Evolutionary conservation across 306 rosid species (phyloP).

Genomic region (Urtica urens): DNA sequence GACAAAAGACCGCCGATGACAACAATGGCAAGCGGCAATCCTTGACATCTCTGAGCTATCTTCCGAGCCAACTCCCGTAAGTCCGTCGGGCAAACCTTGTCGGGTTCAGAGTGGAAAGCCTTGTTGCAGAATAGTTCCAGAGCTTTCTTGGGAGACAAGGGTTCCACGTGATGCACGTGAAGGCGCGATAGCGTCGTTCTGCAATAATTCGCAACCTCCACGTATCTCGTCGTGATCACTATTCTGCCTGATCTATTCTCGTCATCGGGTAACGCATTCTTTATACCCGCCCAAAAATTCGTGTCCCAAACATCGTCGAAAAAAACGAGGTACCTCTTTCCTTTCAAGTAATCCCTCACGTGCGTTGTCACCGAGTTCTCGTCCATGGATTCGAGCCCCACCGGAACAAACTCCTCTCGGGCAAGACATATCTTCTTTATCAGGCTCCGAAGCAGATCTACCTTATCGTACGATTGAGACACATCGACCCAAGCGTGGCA

Average conservation of each 20-base stretch:
- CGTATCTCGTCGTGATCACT: slow-evolving; percentile 21
- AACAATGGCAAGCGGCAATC: slow-evolving; percentile 11
- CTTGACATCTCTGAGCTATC: slow-evolving; percentile 19
- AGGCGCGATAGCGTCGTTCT: slow-evolving; percentile 8
- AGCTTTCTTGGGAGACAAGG: slow-evolving; percentile 4
- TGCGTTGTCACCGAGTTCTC: background rate
- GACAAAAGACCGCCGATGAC: slow-evolving; percentile 17
- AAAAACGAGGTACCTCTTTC: slow-evolving; percentile 17
- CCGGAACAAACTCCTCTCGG: slow-evolving; percentile 7
- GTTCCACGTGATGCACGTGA: slow-evolving; percentile 12
- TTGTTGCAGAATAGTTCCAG: slow-evolving; percentile 24
- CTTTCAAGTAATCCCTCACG: background rate
- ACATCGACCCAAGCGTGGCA: slow-evolving; percentile 3
- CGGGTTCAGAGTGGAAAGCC: slow-evolving; percentile 10
- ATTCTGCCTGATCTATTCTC: slow-evolving; percentile 10
- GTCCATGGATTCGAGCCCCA: slow-evolving; percentile 1
- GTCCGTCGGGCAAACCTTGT: slow-evolving; percentile 3
- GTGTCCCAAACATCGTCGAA: slow-evolving; percentile 33
- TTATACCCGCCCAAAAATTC: slow-evolving; percentile 14
- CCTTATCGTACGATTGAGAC: slow-evolving; percentile 2
- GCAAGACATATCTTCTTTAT: slow-evolving; percentile 17
- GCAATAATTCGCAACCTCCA: slow-evolving; percentile 14
- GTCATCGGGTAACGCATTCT: slow-evolving; percentile 13
- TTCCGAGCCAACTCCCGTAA: slow-evolving; percentile 12
- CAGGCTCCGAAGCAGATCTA: slow-evolving; percentile 11